phyloP scores from a whole-genome alignment of 768 basidiomycete species.

The Megacollybia marginata region DNA sequence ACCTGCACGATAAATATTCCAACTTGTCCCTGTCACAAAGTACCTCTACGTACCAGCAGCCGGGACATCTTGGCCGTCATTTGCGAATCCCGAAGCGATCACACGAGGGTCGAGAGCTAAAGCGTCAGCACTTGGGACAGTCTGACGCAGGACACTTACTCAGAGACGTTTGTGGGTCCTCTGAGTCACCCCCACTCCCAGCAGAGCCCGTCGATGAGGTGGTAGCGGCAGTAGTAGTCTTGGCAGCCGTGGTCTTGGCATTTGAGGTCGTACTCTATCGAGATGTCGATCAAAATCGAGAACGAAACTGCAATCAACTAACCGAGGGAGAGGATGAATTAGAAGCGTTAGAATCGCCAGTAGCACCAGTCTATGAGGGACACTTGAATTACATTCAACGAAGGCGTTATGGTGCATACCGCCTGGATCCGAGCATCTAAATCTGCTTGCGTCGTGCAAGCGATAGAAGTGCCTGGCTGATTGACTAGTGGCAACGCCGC shows the following conservation, averaged over 20 bases:
- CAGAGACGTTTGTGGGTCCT: constrained; percentile 37
- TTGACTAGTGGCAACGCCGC: constrained; percentile 47
- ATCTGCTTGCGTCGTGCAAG: constrained; percentile 45
- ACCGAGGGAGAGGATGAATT: no score
- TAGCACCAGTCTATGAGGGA: constrained; percentile 19
- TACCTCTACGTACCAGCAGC: no score
- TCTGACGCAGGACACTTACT: no score
- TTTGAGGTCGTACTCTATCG: no score
- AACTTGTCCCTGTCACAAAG: no score
- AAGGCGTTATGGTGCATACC: constrained; percentile 16
- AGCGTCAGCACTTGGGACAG: no score
- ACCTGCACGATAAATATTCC: constrained; percentile 39
- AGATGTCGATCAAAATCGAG: no score
- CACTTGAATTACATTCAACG: not conserved
- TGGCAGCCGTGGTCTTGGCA: constrained; percentile 7
- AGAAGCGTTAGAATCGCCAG: constrained; percentile 6
- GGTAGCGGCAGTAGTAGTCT: constrained; percentile 5
- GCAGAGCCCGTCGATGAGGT: constrained; percentile 13
- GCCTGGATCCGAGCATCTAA: constrained; percentile 39
- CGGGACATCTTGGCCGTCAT: constrained; percentile 39
- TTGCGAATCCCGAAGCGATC: constrained; percentile 47
- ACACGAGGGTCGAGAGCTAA: constrained; percentile 35
- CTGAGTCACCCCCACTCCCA: constrained; percentile 11
- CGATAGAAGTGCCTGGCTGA: constrained; percentile 39
- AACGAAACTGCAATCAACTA: no score